Percentiles rank a stretch among this genome's conserved stretches.
phyloP scores from a whole-genome alignment of 2,329 filamentous ascomycete species.

The Exophiala spinifera region DNA sequence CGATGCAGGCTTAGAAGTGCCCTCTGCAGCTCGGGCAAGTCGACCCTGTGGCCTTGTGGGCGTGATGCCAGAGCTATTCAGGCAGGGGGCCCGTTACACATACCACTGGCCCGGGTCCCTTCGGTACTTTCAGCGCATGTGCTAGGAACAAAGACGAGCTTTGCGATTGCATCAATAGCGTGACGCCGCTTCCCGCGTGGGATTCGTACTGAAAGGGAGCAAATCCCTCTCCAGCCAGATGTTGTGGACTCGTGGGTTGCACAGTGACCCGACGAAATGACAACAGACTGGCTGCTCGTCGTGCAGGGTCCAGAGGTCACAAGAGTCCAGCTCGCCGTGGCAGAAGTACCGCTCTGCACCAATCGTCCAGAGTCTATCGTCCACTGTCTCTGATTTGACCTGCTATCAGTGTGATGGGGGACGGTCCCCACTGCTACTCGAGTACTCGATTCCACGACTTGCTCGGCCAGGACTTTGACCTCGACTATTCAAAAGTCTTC shows the following conservation, averaged over 20 bases:
- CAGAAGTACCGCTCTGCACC: not conserved
- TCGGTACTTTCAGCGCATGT: not conserved
- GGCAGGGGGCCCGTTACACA: no score
- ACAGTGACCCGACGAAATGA: not conserved
- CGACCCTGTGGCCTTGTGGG: no score
- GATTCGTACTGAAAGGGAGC: not conserved
- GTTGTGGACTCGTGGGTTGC: not conserved
- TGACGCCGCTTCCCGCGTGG: conserved; percentile 2
- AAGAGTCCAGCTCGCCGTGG: not conserved
- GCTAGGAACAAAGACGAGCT: not conserved
- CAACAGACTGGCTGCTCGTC: not conserved
- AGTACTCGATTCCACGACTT: not conserved
- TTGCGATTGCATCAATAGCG: conserved; percentile 1
- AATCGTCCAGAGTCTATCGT: no score
- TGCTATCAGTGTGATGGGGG: not conserved
- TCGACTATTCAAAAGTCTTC: not conserved
- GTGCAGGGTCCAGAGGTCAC: not conserved
- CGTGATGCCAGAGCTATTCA: no score
- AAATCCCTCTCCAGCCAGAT: no score
- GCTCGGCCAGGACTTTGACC: not conserved
- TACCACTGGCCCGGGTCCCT: not conserved
- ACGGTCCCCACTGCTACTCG: no score
- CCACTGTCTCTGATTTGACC: not conserved
- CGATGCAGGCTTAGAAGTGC: no score
- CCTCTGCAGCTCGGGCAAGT: no score